Evolutionary conservation across 2,329 filamentous ascomycete species (phyloP), one percentile per base, ranked within the genome.

Genomic region (Colletotrichum tofieldiae): DNA sequence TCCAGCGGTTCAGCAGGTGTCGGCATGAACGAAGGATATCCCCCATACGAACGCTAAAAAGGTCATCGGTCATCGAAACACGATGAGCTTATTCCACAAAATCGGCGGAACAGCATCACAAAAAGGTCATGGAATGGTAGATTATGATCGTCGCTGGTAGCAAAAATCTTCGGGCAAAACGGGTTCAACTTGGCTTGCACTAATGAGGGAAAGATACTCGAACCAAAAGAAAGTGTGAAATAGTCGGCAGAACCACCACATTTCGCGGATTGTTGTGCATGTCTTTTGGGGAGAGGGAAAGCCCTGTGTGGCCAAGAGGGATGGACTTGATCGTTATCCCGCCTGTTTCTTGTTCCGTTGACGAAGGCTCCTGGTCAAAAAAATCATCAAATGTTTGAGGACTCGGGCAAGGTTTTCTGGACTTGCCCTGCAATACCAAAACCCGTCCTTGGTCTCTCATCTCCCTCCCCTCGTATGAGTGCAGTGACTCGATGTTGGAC

Each of bases 191-290:
- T 90, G 88, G 88, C 85, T 87, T 63, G 92, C 91, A 93, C 95
- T 98, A 89, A 98, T 93, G 95, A 98, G 95, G 96, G 96, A 98
- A 98, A 98, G 96, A 98, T 95, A 98, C 93, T 94, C 89, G 82
- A 83, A 73, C 61, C 72, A 54, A 67, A 60, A 64, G 51, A 64
- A 52, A 64, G 26, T 65, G 63, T 72, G 63, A 67, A 70, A 70
- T 72, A 70, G 70, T 65, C 70, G 60, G 60, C 47, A 63, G 54
- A 52, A 63, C 60, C 47, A 63, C 47, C 60, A 52, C 61, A 35
- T 43, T 35, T 51, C 56, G 52, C 60, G 72, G 76, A 72, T 64
- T 75, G 67, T 63, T 41, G 71, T 71, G 67, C 70, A 73, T 73
- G 71, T 67, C 49, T 64, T 55, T 77, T 77, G 79, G 82, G 82